These are phyloP conservation scores for Phyllosticta citriasiana DNA, from an alignment of 2,329 filamentous ascomycete species.

Conservation along the genomic window DNA sequence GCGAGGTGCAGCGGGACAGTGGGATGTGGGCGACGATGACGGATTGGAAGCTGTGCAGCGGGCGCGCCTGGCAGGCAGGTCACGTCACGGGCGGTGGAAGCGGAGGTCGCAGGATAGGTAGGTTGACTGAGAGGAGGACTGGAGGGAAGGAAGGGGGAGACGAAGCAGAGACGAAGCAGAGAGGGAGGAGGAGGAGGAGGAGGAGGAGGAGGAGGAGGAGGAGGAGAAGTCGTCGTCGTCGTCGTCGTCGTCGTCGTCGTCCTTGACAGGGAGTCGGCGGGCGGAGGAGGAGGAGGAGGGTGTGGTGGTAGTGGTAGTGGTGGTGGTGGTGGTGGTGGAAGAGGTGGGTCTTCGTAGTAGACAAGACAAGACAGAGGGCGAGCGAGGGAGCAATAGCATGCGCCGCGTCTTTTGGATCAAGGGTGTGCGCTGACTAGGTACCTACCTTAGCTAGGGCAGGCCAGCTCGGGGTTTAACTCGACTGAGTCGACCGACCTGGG, in stretches of 20 bases:
- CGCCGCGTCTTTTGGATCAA: conserved; percentile 8
- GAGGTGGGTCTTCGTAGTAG: neutral
- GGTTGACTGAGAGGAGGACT: too few relatives aligned
- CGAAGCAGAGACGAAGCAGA: too few relatives aligned
- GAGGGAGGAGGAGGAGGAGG: too few relatives aligned
- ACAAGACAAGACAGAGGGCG: neutral
- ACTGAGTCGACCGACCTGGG: conserved; percentile 9
- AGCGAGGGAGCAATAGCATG: conserved; percentile 10
- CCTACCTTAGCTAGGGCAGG: neutral
- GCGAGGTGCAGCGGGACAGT: conserved; percentile 1
- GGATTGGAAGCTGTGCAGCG: conserved; percentile 4
- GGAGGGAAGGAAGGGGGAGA: too few relatives aligned
- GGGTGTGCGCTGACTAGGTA: conserved; percentile 8
- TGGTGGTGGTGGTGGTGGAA: conserved; percentile 11
- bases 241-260: neutral
- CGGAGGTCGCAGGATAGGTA: too few relatives aligned
- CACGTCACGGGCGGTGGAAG: neutral
- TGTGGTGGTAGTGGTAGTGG: conserved; percentile 7
- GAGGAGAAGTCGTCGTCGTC: too few relatives aligned
- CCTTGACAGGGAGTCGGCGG: conserved; percentile 2
- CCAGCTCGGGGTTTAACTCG: conserved; percentile 10
- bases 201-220: too few relatives aligned
- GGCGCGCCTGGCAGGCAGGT: neutral
- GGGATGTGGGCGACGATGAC: conserved; percentile 4
- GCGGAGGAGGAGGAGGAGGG: conserved; percentile 6